These are phyloP conservation scores for Echinosophora koreensis DNA, from an alignment of 306 rosid species.

Conservation along the genomic window DNA sequence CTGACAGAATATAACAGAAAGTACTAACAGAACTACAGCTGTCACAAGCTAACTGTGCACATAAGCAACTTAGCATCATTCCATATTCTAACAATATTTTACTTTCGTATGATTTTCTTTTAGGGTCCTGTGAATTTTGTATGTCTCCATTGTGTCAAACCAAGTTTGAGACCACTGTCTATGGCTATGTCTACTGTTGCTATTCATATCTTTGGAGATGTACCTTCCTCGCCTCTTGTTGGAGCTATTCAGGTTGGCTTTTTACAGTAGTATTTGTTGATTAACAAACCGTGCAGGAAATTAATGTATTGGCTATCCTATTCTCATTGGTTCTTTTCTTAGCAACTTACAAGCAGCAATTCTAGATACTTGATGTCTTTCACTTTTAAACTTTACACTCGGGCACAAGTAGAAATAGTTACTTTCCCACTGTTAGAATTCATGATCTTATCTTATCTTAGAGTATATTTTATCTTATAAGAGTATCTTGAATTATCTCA, in stretches of 20 bases:
- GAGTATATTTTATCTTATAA: too few relatives aligned
- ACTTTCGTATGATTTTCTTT: constrained; percentile 25
- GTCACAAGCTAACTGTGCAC: too few relatives aligned
- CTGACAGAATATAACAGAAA: background rate
- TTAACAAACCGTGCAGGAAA: background rate
- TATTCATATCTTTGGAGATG: constrained; percentile 92
- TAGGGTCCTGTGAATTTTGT: constrained; percentile 92
- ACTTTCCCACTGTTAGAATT: background rate
- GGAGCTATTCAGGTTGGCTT: constrained; percentile 80
- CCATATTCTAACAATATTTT: background rate
- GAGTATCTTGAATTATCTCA: too few relatives aligned
- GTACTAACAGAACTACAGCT: background rate
- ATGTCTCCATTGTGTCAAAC: constrained; percentile 81
- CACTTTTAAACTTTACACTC: background rate
- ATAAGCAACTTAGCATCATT: background rate
- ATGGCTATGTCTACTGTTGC: constrained; percentile 93
- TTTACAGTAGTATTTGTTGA: constrained; percentile 8
- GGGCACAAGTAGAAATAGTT: background rate
- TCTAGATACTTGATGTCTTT: background rate
- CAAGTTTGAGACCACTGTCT: constrained; percentile 87
- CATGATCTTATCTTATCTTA: too few relatives aligned
- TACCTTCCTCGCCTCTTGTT: constrained; percentile 91
- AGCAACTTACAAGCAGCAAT: background rate
- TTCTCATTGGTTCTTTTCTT: background rate
- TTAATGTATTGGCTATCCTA: background rate